Percentiles rank a stretch among this genome's conserved stretches.
phyloP scores from a whole-genome alignment of 352 stramenopile species.

The Pythium apleroticum region DNA sequence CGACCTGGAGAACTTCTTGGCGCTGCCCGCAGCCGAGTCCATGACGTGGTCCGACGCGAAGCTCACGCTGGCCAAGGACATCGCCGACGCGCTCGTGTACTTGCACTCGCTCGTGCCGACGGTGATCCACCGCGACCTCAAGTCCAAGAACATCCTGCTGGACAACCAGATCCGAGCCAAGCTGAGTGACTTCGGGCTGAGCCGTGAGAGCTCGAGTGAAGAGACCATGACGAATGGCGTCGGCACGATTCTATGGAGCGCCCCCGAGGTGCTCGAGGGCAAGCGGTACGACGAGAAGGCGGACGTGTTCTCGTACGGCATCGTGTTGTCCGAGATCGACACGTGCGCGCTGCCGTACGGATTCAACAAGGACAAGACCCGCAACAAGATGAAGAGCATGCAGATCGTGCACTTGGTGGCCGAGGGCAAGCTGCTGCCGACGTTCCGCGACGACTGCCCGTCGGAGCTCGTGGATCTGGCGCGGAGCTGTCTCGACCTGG shows the following conservation, averaged over 20 bases:
- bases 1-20: constrained; percentile 58
- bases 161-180: constrained; percentile 63
- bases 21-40: constrained; percentile 35
- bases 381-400: constrained; percentile 77
- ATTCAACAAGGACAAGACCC: constrained; percentile 48
- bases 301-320: constrained; percentile 75
- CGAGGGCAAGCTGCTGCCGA: constrained; percentile 71
- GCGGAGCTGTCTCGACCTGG: constrained; percentile 58
- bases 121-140: constrained; percentile 72
- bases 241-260: constrained; percentile 73
- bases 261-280: constrained; percentile 65
- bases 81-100: constrained; percentile 71
- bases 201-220: constrained; percentile 58
- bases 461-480: constrained; percentile 52
- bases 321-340: constrained; percentile 77
- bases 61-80: constrained; percentile 54
- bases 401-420: constrained; percentile 83
- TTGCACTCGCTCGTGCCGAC: constrained; percentile 64
- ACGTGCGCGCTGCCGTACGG: constrained; percentile 73
- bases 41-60: constrained; percentile 65
- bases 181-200: constrained; percentile 74
- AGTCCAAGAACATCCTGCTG: constrained; percentile 75
- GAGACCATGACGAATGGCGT: constrained; percentile 81
- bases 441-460: constrained; percentile 67
- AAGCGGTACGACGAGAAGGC: constrained; percentile 79